These are phyloP conservation scores for Talaromyces borbonicus DNA, from an alignment of 495 filamentous ascomycete species.

Conservation along the genomic window DNA sequence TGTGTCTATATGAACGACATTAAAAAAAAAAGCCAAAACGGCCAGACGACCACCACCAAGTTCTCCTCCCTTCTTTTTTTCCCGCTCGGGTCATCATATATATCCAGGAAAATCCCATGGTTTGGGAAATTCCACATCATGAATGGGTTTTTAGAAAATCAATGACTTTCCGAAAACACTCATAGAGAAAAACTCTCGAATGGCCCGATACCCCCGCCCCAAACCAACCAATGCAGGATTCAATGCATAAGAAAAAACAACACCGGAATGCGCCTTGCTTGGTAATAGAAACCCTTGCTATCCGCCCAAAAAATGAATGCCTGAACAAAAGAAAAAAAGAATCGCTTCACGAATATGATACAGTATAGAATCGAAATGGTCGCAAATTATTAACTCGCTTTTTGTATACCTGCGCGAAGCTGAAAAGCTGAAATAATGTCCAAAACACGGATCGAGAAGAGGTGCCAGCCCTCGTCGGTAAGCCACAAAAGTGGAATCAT, in stretches of 20 bases:
- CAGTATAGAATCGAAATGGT: conserved; percentile 15
- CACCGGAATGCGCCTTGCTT: conserved; percentile 12
- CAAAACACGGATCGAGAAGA: not conserved
- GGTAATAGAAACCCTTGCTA: too few species aligned
- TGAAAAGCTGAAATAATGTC: not conserved
- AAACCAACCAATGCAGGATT: too few species aligned
- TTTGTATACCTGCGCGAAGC: too few species aligned
- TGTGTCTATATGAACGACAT: conserved; percentile 26
- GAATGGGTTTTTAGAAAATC: too few species aligned
- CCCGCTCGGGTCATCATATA: too few species aligned
- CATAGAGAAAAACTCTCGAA: too few species aligned
- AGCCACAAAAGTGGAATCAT: conserved; percentile 4
- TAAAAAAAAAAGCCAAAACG: conserved; percentile 12
- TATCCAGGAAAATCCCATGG: too few species aligned
- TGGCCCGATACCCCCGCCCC: too few species aligned
- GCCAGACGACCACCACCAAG: conserved; percentile 2
- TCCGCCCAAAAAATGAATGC: conserved; percentile 24
- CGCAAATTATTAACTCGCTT: too few species aligned
- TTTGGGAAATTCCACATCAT: too few species aligned
- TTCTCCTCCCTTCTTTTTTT: too few species aligned
- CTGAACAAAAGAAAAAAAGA: conserved; percentile 22
- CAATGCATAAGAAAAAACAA: conserved; percentile 9
- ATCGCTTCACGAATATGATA: conserved; percentile 25
- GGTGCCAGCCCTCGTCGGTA: conserved; percentile 7
- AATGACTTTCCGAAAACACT: too few species aligned